Percentiles rank a stretch among this genome's conserved stretches.
Evolutionary conservation across 768 basidiomycete genomes (phyloP).

Genomic region (Naganishia friedmannii): DNA sequence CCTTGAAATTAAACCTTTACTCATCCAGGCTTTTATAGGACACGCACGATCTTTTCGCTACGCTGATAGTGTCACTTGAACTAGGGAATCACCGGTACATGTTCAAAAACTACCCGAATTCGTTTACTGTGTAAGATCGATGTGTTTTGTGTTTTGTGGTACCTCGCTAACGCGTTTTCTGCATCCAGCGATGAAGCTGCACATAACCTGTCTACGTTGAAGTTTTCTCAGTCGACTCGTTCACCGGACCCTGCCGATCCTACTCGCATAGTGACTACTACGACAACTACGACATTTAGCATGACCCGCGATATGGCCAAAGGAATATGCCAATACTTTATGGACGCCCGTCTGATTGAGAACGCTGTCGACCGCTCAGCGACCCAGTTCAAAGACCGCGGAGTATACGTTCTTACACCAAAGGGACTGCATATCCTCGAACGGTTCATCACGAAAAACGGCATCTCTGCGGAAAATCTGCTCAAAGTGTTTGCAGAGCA

Average conservation of each 20-base stretch:
- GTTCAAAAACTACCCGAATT: constrained; percentile 90
- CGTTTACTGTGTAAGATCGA: constrained; percentile 90
- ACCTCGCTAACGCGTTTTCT: neutral
- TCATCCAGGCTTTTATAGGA: constrained; percentile 60
- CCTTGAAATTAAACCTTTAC: neutral
- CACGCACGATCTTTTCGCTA: constrained; percentile 95
- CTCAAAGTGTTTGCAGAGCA: constrained; percentile 83
- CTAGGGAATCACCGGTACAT: constrained; percentile 88
- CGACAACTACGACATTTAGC: constrained; percentile 97
- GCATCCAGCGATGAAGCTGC: constrained; percentile 84
- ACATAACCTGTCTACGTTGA: constrained; percentile 85
- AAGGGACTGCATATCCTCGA: constrained; percentile 98
- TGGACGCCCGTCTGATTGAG: constrained; percentile 97
- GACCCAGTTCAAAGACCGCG: constrained; percentile 93
- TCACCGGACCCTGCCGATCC: constrained; percentile 97
- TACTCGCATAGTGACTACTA: constrained; percentile 95
- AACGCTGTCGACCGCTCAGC: constrained; percentile 87
- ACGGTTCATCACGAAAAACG: constrained; percentile 99
- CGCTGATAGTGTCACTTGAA: constrained; percentile 87
- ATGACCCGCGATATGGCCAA: constrained; percentile 99
- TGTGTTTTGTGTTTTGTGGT: neutral
- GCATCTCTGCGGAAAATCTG: constrained; percentile 90
- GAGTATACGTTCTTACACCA: constrained; percentile 89
- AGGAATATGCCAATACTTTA: constrained; percentile 98
- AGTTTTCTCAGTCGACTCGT: constrained; percentile 98